phyloP scores from a whole-genome alignment of 352 stramenopile species.

The Phytophthora nicotianae region DNA sequence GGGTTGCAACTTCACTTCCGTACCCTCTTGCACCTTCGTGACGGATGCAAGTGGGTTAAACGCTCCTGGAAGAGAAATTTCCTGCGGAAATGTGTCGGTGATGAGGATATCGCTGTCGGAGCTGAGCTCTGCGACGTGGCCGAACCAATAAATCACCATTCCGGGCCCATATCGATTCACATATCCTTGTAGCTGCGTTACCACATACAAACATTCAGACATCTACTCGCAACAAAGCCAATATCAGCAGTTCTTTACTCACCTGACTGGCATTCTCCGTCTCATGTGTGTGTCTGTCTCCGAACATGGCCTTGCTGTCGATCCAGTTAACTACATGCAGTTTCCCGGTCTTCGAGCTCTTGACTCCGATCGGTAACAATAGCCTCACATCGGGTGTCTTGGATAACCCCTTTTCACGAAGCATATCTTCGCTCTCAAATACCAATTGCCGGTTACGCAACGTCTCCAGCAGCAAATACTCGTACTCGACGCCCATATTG shows the following conservation, averaged over 20 bases:
- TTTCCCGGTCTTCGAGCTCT: conserved; percentile 33
- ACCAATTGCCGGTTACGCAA: conserved; percentile 70
- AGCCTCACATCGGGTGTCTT: conserved; percentile 89
- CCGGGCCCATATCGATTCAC: conserved; percentile 82
- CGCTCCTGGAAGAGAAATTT: conserved; percentile 63
- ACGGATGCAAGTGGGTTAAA: conserved; percentile 43
- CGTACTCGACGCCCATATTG: conserved; percentile 85
- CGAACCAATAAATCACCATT: conserved; percentile 92
- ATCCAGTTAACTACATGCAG: conserved; percentile 88
- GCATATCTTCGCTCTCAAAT: conserved; percentile 84
- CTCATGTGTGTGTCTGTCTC: conserved; percentile 78
- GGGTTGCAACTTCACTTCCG: conserved; percentile 21
- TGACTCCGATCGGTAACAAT: conserved; percentile 80
- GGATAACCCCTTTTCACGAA: conserved; percentile 78
- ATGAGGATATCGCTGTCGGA: conserved; percentile 66
- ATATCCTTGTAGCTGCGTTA: conserved; percentile 67
- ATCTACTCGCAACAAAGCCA: background rate
- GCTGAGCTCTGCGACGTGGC: conserved; percentile 63
- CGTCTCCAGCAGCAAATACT: conserved; percentile 82
- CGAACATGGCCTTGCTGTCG: conserved; percentile 92
- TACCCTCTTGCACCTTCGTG: conserved; percentile 24
- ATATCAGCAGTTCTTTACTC: background rate
- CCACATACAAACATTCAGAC: conserved; percentile 7
- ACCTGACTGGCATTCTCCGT: conserved; percentile 75
- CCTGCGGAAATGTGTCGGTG: conserved; percentile 54